Evolutionary conservation across 1,139 yeast species (phyloP), one percentile per base, ranked within the genome.

Genomic region (Sugiyamaella novakii): DNA sequence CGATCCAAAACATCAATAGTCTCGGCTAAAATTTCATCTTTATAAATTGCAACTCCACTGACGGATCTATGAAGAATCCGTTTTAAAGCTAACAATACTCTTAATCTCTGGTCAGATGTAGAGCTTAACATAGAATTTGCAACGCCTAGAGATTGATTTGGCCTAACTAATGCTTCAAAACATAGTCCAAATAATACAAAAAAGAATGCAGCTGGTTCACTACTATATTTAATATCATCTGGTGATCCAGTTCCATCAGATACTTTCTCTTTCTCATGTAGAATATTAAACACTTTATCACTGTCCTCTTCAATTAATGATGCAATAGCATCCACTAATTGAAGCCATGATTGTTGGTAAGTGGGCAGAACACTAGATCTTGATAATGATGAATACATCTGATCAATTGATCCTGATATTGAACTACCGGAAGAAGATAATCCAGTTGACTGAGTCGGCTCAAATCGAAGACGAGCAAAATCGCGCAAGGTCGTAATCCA

Each of bases 131-230:
- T 39, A 28, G 48, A 42, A 33, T 46, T 42, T 18, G 46, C 47
- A 35, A 43, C 42, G 18, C 62, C 56, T 22, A 50, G 36, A 21
- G 64, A 38, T 46, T 59, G 54, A 43, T 55, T 56, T 33, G 69
- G 54, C 59, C 75, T 77, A 14, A 84, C 77, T 54, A 88, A 72
- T 0, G 86, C 79, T 60, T 87, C 96, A 49, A 88, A 76, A 64
- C 96, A 87, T 57, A 87, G 86, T 33, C 96, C 87, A 69, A 86
- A 87, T 42, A 91, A 67, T 22, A 89, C 84, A 63, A 87, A 87
- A 67, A 86, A 83, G 59, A 89, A 87, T 46, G 87, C 84, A 2
- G 81, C 79, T 0, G 83, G 75, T 58, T 87, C 95, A 10, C 77
- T 80, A n/a, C 65, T 60, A 43, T 61, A 60, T 37, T 62, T 60